Evolutionary conservation across 495 filamentous ascomycete species (phyloP), one percentile per base, ranked within the genome.

Genomic region (Penicillium angulare): DNA sequence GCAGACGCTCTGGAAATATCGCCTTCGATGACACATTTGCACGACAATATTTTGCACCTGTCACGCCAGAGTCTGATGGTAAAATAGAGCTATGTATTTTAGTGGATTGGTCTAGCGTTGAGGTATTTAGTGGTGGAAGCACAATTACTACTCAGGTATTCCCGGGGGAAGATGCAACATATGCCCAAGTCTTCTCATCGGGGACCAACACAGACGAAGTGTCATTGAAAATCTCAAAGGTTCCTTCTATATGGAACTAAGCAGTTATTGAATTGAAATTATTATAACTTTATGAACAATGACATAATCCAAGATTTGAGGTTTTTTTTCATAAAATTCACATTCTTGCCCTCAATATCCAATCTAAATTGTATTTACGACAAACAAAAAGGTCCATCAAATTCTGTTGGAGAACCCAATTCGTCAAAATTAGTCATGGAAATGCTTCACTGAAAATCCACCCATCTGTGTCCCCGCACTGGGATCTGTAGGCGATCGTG

Each of bases 121-220:
- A 71, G 35, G 59, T 71, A 1, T 68, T 73, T 27, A 67, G 62
- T 0, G 67, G 66, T 1, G 22, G 55, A 21, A 67, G 69, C 1
- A 61, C 61, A 8, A 3, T 73, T 17, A 68, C 69, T 5, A 46
- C 64, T 12, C 69, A 71, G 54, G 65, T 73, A 10, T 73, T 71
- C 38, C 66, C 69, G 1, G 20, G 35, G 7, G 47, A 44, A 10
- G 40, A 50, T 39, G 59, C 58, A 10, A 64, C 53, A 1, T 40
- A 61, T 54, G 55, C 50, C 8, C 35, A 44, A 16, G 24, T 72
- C 12, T 61, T 64, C 18, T 66, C 68, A 3, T 48, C 15, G 0
- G 58, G 53, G 1, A 64, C 56, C 15, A 38, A 7, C 15, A 60
- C 61, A 2, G 17, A 50, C n/a, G 39, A 61, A 47, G 56, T 70